Conservation (phyloP, 805 yeast genomes). For the Blastobotrys terrestris region DNA sequence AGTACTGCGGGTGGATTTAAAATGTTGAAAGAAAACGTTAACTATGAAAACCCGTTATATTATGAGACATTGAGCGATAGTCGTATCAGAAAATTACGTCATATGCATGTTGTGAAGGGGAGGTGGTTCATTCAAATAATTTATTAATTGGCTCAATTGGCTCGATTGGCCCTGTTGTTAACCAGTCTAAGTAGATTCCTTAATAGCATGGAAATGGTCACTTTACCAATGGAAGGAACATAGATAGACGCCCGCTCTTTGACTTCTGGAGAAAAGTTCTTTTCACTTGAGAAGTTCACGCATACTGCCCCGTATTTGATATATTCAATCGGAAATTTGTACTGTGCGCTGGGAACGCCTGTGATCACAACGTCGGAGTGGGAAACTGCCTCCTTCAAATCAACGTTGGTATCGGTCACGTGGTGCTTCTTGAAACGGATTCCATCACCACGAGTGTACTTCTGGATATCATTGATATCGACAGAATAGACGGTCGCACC, state of each 20-base stretch:
- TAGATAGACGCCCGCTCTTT: conserved; percentile 83
- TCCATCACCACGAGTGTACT: conserved; percentile 92
- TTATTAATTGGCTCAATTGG: not conserved
- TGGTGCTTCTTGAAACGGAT: conserved; percentile 74
- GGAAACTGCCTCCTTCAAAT: conserved; percentile 60
- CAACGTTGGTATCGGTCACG: conserved; percentile 47
- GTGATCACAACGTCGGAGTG: conserved; percentile 89
- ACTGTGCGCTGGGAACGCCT: conserved; percentile 81
- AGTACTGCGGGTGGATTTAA: too few species aligned
- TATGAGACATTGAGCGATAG: too few species aligned
- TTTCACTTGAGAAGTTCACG: conserved; percentile 82
- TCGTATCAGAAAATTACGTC: too few species aligned
- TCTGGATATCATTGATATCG: conserved; percentile 80
- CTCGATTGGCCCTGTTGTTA: conserved; percentile 47
- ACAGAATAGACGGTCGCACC: conserved; percentile 95
- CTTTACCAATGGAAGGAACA: conserved; percentile 95
- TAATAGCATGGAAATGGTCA: conserved; percentile 89
- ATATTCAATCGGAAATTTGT: conserved; percentile 79
- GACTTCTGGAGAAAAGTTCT: conserved; percentile 74
- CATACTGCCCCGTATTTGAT: conserved; percentile 85
- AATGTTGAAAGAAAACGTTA: too few species aligned
- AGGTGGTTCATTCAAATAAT: too few species aligned
- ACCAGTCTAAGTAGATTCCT: conserved; percentile 81
- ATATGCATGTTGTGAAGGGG: too few species aligned
- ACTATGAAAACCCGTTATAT: too few species aligned